Evolutionary conservation across 2,329 filamentous ascomycete species (phyloP).

Genomic region (Epichloe hybrida): DNA sequence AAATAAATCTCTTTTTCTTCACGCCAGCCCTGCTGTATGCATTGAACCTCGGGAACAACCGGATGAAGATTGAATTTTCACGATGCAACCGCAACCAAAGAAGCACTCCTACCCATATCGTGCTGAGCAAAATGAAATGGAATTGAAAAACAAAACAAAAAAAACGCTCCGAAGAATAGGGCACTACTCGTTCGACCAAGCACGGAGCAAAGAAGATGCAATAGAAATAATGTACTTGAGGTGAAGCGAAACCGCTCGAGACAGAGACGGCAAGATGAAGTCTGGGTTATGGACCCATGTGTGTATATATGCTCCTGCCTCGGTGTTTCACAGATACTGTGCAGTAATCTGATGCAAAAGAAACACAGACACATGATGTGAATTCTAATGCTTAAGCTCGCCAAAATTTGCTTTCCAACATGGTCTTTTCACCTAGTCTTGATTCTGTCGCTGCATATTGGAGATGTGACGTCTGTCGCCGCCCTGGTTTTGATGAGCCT

Average conservation of each 20-base stretch:
- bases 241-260: not conserved
- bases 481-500: slow-evolving; percentile 39
- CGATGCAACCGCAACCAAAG: not conserved
- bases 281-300: not conserved
- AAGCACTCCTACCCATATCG: not conserved
- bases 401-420: not conserved
- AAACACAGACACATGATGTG: not conserved
- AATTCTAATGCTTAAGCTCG: not conserved
- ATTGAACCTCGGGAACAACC: not conserved
- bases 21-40: not conserved
- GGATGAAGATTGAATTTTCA: not conserved
- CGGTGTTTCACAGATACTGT: slow-evolving; percentile 1
- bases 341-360: not conserved
- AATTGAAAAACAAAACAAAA: not conserved
- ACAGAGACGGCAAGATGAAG: not conserved
- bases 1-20: not conserved
- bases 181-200: no score
- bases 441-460: slow-evolving; percentile 18
- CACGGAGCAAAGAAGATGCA: not conserved
- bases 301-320: not conserved
- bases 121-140: no score
- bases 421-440: slow-evolving; percentile 13
- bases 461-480: slow-evolving; percentile 24
- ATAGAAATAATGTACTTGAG: no score
- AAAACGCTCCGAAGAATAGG: no score